Percentiles rank a stretch among this genome's conserved stretches.
Conservation (phyloP, 2,329 filamentous ascomycete species). For the Aureobasidium lini region DNA sequence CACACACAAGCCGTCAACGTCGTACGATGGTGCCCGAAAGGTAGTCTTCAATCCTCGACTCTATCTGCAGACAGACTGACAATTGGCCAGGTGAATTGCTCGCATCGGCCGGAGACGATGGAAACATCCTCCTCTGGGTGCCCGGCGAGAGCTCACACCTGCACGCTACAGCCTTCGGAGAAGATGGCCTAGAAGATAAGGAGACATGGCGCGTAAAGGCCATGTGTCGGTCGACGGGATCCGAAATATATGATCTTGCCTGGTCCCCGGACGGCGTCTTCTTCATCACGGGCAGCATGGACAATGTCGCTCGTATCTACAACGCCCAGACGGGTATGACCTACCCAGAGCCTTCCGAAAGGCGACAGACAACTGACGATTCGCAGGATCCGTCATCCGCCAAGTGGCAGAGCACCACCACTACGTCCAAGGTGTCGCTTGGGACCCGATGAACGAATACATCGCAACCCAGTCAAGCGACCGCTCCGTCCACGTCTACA, state of each 20-base stretch:
- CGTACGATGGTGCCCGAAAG: conserved; percentile 89
- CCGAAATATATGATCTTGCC: conserved; percentile 95
- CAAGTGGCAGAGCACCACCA: conserved; percentile 97
- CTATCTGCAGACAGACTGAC: neutral
- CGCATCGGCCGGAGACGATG: conserved; percentile 92
- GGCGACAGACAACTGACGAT: conserved; percentile 17
- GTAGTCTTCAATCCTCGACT: conserved; percentile 41
- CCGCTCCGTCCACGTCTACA: conserved; percentile 95
- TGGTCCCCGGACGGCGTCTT: conserved; percentile 97
- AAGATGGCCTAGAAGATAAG: conserved; percentile 83
- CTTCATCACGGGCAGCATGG: conserved; percentile 99
- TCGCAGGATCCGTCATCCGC: conserved; percentile 59
- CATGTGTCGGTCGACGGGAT: conserved; percentile 91
- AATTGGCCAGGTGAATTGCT: conserved; percentile 68
- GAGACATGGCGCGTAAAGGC: conserved; percentile 96
- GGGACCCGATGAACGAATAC: conserved; percentile 97
- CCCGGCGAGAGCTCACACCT: conserved; percentile 68
- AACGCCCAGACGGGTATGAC: conserved; percentile 76
- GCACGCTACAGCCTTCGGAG: conserved; percentile 58
- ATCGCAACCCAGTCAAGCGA: conserved; percentile 98
- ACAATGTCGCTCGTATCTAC: conserved; percentile 96
- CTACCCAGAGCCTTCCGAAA: conserved; percentile 5
- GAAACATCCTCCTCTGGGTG: conserved; percentile 94
- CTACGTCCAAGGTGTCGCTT: conserved; percentile 95
- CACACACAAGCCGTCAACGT: conserved; percentile 98